Conservation (phyloP, 2,329 filamentous ascomycete genomes). For the Raffaelea deltoideospora region DNA sequence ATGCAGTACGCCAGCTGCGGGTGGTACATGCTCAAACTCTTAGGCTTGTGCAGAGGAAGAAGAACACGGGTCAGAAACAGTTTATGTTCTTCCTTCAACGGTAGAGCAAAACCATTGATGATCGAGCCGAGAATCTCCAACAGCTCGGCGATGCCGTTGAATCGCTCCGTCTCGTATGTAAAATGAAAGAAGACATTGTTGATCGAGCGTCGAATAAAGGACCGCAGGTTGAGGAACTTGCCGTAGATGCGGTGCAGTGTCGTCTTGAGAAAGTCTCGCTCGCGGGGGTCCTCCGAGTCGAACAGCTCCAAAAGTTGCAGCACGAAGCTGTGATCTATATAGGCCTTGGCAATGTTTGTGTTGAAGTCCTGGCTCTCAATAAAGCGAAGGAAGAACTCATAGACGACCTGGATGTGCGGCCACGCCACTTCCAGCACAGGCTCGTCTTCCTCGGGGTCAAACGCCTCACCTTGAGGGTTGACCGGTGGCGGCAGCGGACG, state of each 20-base stretch:
- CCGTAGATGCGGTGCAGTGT: conserved; percentile 96
- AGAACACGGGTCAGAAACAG: conserved; percentile 88
- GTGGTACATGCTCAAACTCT: conserved; percentile 99
- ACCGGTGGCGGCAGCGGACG: conserved; percentile 92
- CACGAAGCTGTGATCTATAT: conserved; percentile 97
- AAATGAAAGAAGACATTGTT: conserved; percentile 99
- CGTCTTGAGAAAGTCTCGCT: conserved; percentile 95
- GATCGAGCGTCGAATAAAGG: conserved; percentile 94
- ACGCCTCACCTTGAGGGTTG: conserved; percentile 95
- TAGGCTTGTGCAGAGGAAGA: conserved; percentile 91
- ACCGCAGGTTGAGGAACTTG: conserved; percentile 94
- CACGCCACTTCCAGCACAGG: conserved; percentile 95
- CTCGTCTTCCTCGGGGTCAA: conserved; percentile 96
- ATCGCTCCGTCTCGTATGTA: conserved; percentile 94
- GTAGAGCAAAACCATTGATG: conserved; percentile 95
- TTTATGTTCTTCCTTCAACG: conserved; percentile 97
- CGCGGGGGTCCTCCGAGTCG: conserved; percentile 91
- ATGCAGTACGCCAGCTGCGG: conserved; percentile 97
- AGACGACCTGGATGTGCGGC: conserved; percentile 98
- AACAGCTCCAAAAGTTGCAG: conserved; percentile 94
- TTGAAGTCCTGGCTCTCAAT: conserved; percentile 99
- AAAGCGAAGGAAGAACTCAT: conserved; percentile 97
- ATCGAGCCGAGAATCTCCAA: conserved; percentile 96
- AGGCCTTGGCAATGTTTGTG: conserved; percentile 97
- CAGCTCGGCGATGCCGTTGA: conserved; percentile 94